Base-by-base conservation (phyloP, 2,329 filamentous ascomycete species). In the Botrytis cinerea region DNA sequence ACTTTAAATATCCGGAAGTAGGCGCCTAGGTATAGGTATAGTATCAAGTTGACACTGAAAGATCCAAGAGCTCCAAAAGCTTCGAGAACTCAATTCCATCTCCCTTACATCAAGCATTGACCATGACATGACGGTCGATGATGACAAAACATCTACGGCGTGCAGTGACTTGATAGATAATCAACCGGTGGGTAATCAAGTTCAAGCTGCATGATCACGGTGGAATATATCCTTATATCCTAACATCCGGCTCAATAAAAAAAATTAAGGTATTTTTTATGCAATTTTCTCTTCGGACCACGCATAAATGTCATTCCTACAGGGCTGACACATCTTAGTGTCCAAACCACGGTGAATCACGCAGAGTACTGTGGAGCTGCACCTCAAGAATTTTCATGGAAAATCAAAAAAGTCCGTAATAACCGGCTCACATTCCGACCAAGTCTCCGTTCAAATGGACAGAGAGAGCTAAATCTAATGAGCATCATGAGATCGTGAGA, bases 401-500 rank as follows among this genome's bases (percentile, higher is more conserved):
- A 68, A 67, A 40, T 40, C 32, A n/a, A 16, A 35, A 68, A 68
- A 54, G 64, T 68, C 64, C 64, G 64, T n/a, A 68, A 68, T 25
- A 40, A 48, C 64, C 45, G 35, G 12, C 20, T 35, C 18, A 38
- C 35, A 35, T 40, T 40, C 46, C n/a, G 51, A 40, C 43, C 32
- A 35, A 16, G 20, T 38, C 35, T 40, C 32, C 51, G 51, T 18
- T 54, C n/a, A 14, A 8, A 28, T 54, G 16, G 35, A 28, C 28
- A 32, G 25, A 54, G 46, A 32, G 25, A 40, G 46, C 5, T 40
- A 5, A 40, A 54, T 54, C 32, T 67, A 16, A 38, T 28, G 46
- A 38, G 16, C 38, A 18, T 43, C 51, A 28, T 54, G n/a, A 28
- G 51, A 18, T 28, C n/a, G 51, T 28, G 51, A 18, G 51, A 18